A percentile compares a stretch with the other conserved stretches of the same genome.
Evolutionary conservation across 2,329 filamentous ascomycete genomes (phyloP).

Genomic region (Ciborinia camelliae): DNA sequence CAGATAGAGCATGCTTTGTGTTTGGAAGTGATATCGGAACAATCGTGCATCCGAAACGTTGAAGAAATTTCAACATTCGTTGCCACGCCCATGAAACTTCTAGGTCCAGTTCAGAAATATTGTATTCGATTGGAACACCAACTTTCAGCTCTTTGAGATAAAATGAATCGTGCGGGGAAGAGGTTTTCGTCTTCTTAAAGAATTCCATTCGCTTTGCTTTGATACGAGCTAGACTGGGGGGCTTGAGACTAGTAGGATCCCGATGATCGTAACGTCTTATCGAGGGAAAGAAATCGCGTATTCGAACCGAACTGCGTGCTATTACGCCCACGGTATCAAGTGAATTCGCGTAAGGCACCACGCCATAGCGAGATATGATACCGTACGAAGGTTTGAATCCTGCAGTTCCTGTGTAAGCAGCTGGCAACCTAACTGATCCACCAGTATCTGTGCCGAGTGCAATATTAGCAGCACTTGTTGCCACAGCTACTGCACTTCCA

Average conservation of each 20-base stretch:
- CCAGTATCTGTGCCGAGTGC: conserved; percentile 89
- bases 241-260: conserved; percentile 54
- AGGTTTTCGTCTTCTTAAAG: not conserved
- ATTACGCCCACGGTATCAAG: conserved; percentile 69
- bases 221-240: conserved; percentile 41
- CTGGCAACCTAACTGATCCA: conserved; percentile 66
- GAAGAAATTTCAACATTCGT: conserved; percentile 56
- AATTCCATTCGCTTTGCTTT: conserved; percentile 9
- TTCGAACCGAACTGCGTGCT: conserved; percentile 41
- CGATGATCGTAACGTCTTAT: conserved; percentile 22
- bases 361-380: conserved; percentile 63
- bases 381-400: conserved; percentile 75
- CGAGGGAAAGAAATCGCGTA: conserved; percentile 36
- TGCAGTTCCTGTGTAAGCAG: conserved; percentile 65
- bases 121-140: conserved; percentile 73
- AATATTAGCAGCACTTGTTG: conserved; percentile 52
- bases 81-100: conserved; percentile 69
- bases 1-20: conserved; percentile 80
- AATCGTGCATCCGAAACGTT: conserved; percentile 64
- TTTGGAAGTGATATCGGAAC: conserved; percentile 76
- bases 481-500: conserved; percentile 84
- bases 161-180: not conserved
- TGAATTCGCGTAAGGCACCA: conserved; percentile 71
- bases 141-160: conserved; percentile 41
- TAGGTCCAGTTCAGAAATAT: conserved; percentile 74